Evolutionary conservation across 805 yeast species (phyloP).

Genomic region (Yamadazyma sp.): DNA sequence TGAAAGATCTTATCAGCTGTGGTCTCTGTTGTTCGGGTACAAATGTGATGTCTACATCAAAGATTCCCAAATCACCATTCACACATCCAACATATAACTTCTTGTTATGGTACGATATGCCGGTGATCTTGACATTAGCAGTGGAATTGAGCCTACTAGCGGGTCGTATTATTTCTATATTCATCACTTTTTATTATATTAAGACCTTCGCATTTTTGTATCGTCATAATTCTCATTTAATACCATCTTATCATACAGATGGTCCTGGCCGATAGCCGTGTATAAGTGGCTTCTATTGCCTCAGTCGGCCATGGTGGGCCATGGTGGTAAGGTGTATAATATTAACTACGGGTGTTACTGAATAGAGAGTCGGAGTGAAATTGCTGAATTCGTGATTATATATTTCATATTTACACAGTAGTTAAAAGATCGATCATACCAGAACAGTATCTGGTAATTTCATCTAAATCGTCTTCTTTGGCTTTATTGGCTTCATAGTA

Average conservation of each 20-base stretch:
- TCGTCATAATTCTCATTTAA: too few species aligned
- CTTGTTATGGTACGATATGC: conserved; percentile 18
- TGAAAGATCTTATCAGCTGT: conserved; percentile 17
- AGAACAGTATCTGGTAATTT: conserved; percentile 71
- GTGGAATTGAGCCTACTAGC: conserved; percentile 31
- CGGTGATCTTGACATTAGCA: conserved; percentile 18
- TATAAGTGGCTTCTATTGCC: too few species aligned
- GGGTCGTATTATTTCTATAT: conserved; percentile 38
- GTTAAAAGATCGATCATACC: conserved; percentile 68
- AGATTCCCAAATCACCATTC: conserved; percentile 34
- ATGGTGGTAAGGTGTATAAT: neutral
- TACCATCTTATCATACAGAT: too few species aligned
- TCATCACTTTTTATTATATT: conserved; percentile 20
- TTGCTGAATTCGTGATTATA: too few species aligned
- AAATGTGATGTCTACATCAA: conserved; percentile 15
- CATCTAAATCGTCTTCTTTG: conserved; percentile 55
- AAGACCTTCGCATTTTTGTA: too few species aligned
- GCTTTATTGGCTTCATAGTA: conserved; percentile 46
- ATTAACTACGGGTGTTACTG: neutral
- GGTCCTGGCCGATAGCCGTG: too few species aligned
- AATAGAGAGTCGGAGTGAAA: neutral
- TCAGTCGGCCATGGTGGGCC: too few species aligned
- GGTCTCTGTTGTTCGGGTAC: conserved; percentile 10
- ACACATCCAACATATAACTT: conserved; percentile 29
- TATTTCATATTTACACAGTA: conserved; percentile 13